These are phyloP conservation scores for Talaromyces sp. DNA, from an alignment of 2,329 filamentous ascomycete species.

Conservation along the genomic window DNA sequence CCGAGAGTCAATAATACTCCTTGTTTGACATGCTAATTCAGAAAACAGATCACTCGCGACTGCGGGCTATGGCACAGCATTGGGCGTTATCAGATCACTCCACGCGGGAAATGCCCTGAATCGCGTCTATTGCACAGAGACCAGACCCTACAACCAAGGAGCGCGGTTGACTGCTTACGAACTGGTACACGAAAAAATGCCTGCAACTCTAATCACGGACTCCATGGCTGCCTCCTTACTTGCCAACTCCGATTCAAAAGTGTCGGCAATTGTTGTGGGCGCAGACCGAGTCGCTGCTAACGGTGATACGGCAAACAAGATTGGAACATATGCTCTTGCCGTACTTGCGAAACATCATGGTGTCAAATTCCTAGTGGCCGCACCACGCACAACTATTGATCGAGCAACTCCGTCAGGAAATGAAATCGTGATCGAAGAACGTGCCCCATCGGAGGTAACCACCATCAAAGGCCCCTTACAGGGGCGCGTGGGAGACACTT, in stretches of 20 bases:
- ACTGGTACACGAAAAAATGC: constrained; percentile 88
- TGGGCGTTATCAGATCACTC: constrained; percentile 87
- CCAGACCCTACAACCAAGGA: constrained; percentile 95
- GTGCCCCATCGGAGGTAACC: constrained; percentile 75
- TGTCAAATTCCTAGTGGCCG: constrained; percentile 91
- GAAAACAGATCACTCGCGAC: constrained; percentile 74
- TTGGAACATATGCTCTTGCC: constrained; percentile 88
- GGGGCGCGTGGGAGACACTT: constrained; percentile 51
- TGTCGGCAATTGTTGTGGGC: constrained; percentile 86
- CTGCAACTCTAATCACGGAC: constrained; percentile 87
- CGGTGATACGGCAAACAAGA: constrained; percentile 97
- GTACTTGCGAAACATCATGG: constrained; percentile 86
- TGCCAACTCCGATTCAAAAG: constrained; percentile 55
- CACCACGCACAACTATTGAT: constrained; percentile 91
- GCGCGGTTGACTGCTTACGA: constrained; percentile 93
- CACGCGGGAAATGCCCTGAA: constrained; percentile 62
- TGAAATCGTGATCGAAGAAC: constrained; percentile 87
- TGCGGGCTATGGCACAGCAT: constrained; percentile 92
- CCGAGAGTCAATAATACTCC: not conserved
- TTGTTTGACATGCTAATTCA: constrained; percentile 5
- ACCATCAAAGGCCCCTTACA: constrained; percentile 75
- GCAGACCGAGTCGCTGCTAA: constrained; percentile 94
- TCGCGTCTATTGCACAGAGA: constrained; percentile 95
- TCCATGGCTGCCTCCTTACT: constrained; percentile 94
- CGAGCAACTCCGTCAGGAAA: constrained; percentile 70